Percentiles rank a stretch among this genome's conserved stretches.
Conservation (phyloP, 768 basidiomycete genomes). For the Termitomyces sp. region DNA sequence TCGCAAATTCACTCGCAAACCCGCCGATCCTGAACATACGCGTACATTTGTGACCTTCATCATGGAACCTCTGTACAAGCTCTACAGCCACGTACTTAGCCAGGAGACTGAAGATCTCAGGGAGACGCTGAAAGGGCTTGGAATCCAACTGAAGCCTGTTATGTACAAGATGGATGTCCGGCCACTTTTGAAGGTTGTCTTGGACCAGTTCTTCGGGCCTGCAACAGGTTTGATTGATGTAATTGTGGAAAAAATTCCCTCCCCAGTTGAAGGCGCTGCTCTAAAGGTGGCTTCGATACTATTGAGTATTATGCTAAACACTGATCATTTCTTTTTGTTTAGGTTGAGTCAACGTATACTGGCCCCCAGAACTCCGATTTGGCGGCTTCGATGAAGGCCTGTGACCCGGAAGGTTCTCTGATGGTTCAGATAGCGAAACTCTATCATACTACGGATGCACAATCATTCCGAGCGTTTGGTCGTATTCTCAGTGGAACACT, state of each 20-base stretch:
- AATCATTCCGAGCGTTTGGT: slow-evolving; percentile 94
- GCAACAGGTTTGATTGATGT: slow-evolving; percentile 89
- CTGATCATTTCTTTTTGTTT: neutral
- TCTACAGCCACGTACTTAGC: slow-evolving; percentile 92
- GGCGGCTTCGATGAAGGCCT: slow-evolving; percentile 74
- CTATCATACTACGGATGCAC: slow-evolving; percentile 95
- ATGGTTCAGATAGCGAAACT: slow-evolving; percentile 94
- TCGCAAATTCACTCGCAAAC: slow-evolving; percentile 87
- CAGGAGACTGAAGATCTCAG: slow-evolving; percentile 89
- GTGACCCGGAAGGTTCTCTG: slow-evolving; percentile 79
- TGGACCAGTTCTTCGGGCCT: slow-evolving; percentile 95
- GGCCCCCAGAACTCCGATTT: slow-evolving; percentile 83
- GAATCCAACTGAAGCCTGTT: slow-evolving; percentile 83
- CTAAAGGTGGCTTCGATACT: slow-evolving; percentile 45
- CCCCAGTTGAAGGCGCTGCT: slow-evolving; percentile 55
- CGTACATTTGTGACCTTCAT: slow-evolving; percentile 95
- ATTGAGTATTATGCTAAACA: neutral
- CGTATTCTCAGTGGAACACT: slow-evolving; percentile 91
- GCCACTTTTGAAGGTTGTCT: slow-evolving; percentile 86
- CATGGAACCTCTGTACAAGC: slow-evolving; percentile 92
- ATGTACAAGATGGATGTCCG: slow-evolving; percentile 99
- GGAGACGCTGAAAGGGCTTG: slow-evolving; percentile 68
- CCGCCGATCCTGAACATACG: slow-evolving; percentile 68
- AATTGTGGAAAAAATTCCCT: slow-evolving; percentile 86
- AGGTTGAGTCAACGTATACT: slow-evolving; percentile 83